phyloP scores from a whole-genome alignment of 371 early-diverging fungal genomes.

The Rhizopus delemar region DNA sequence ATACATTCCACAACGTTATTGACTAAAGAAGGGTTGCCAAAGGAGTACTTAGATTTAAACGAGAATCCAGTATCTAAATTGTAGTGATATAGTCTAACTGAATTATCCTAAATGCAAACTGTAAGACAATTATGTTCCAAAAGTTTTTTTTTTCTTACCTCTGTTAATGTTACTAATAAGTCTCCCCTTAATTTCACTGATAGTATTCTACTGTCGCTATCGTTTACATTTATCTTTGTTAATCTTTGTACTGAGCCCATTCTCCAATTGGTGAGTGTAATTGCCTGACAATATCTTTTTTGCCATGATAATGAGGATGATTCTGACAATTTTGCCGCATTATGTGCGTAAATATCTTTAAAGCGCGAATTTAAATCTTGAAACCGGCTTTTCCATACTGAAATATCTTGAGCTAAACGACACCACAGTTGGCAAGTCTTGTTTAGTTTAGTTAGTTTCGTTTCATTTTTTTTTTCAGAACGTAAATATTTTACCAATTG shows the following conservation, averaged over 20 bases:
- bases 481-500: slow-evolving; percentile 35
- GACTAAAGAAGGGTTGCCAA: slow-evolving; percentile 31
- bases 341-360: slow-evolving; percentile 42
- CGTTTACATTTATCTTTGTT: slow-evolving; percentile 25
- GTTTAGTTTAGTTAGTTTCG: not conserved
- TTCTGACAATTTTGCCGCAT: slow-evolving; percentile 7
- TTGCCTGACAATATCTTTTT: slow-evolving; percentile 42
- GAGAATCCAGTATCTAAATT: slow-evolving; percentile 26
- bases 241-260: slow-evolving; percentile 44
- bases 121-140: not conserved
- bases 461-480: not conserved
- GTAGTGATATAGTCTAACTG: slow-evolving; percentile 38
- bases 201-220: slow-evolving; percentile 28
- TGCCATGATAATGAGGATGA: slow-evolving; percentile 30
- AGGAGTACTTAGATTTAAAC: slow-evolving; percentile 33
- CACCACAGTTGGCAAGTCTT: slow-evolving; percentile 47
- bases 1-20: slow-evolving; percentile 42
- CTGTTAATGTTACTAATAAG: slow-evolving; percentile 38
- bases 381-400: slow-evolving; percentile 38
- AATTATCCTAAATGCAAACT: slow-evolving; percentile 32
- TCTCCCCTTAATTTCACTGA: slow-evolving; percentile 39
- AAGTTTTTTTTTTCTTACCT: slow-evolving; percentile 25
- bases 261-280: slow-evolving; percentile 43
- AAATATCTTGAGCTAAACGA: slow-evolving; percentile 36
- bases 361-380: slow-evolving; percentile 24